Percentiles rank a stretch among this genome's conserved stretches.
These are phyloP conservation scores for Tillandsia leiboldiana DNA, from an alignment of 176 grass and related monocot species.

Conservation along the genomic window DNA sequence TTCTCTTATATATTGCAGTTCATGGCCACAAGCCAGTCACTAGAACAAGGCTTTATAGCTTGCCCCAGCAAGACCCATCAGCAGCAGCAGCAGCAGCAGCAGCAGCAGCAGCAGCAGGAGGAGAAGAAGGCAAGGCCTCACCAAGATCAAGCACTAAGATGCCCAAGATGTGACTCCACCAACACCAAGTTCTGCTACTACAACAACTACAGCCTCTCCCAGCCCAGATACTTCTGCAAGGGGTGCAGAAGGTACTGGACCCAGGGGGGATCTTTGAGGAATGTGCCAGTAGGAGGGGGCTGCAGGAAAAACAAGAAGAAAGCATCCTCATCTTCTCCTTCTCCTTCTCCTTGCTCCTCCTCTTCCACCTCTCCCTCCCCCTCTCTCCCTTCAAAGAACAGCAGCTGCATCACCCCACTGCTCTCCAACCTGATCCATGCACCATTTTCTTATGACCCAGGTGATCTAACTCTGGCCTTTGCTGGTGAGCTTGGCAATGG, in stretches of 20 bases:
- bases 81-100: slow-evolving; percentile 23
- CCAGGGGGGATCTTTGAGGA: slow-evolving; percentile 22
- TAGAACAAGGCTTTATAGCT: neutral
- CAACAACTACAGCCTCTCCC: slow-evolving; percentile 88
- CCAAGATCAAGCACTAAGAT: slow-evolving; percentile 21
- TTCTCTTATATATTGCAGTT: neutral
- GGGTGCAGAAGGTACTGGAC: slow-evolving; percentile 25
- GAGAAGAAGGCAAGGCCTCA: slow-evolving; percentile 24
- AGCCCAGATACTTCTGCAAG: slow-evolving; percentile 36
- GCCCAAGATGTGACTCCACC: slow-evolving; percentile 67
- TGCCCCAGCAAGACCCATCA: neutral
- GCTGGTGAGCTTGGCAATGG: neutral
- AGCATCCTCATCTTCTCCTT: neutral
- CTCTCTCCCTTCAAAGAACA: neutral
- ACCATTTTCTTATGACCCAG: neutral
- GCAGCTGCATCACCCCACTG: slow-evolving; percentile 6
- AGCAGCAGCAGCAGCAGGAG: slow-evolving; percentile 21
- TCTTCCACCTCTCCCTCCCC: neutral
- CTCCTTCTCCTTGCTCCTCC: neutral
- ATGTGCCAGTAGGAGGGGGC: slow-evolving; percentile 27
- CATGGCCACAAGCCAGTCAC: neutral
- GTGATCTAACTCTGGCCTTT: slow-evolving; percentile 13
- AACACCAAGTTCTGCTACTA: slow-evolving; percentile 99
- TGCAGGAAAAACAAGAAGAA: slow-evolving; percentile 26
- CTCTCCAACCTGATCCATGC: slow-evolving; percentile 3